phyloP scores from a whole-genome alignment of 2,329 filamentous ascomycete genomes.

The Paraphaeosphaeria minitans region DNA sequence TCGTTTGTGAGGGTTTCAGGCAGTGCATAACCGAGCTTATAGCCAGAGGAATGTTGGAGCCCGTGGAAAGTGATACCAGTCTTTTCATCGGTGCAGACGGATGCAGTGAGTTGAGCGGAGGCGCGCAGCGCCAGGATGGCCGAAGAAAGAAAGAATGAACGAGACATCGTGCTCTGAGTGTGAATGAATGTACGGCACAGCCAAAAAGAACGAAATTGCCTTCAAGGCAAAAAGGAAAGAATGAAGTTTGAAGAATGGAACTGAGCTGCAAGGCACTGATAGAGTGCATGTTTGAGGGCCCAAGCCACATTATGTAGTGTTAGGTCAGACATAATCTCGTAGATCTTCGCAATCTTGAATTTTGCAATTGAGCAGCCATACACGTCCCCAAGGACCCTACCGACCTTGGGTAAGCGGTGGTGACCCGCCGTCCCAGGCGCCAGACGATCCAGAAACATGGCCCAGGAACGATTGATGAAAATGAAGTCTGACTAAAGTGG shows the following conservation, averaged over 20 bases:
- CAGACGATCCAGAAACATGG: not conserved
- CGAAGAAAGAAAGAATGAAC: slow-evolving; percentile 34
- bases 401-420: not conserved
- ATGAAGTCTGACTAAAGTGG: not conserved
- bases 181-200: slow-evolving; percentile 31
- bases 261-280: slow-evolving; percentile 1
- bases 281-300: not conserved
- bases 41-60: slow-evolving; percentile 47
- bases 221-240: slow-evolving; percentile 40
- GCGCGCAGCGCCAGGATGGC: slow-evolving; percentile 32
- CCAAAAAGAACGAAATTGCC: slow-evolving; percentile 37
- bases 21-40: slow-evolving; percentile 57
- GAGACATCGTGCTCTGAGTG: slow-evolving; percentile 28
- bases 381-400: not conserved
- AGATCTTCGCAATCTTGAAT: slow-evolving; percentile 5
- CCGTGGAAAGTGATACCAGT: slow-evolving; percentile 43
- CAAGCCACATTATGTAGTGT: slow-evolving; percentile 3
- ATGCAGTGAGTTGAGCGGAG: slow-evolving; percentile 30
- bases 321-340: not conserved
- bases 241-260: slow-evolving; percentile 24
- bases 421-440: not conserved
- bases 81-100: slow-evolving; percentile 37
- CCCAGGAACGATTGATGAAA: not conserved
- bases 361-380: slow-evolving; percentile 1
- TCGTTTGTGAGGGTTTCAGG: slow-evolving; percentile 57